These are phyloP conservation scores for Gnaphalium uliginosum DNA, from an alignment of 129 eudicot genomes.

Conservation along the genomic window DNA sequence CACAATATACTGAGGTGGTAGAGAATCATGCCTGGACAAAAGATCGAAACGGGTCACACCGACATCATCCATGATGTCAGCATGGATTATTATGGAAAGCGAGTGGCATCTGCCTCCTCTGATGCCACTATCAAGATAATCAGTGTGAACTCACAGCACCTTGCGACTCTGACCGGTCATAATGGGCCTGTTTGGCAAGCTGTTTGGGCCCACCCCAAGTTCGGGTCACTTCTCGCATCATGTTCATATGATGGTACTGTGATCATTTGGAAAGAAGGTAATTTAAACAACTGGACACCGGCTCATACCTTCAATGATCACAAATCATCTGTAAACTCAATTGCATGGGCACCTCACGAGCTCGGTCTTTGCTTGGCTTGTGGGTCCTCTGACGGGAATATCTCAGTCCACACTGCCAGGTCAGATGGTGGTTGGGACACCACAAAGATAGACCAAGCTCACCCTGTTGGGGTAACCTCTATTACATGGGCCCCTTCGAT, in stretches of 20 bases:
- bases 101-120: slow-evolving; percentile 44
- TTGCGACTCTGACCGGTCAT: slow-evolving; percentile 38
- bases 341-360: slow-evolving; percentile 44
- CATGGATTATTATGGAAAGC: slow-evolving; percentile 46
- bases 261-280: slow-evolving; percentile 40
- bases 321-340: slow-evolving; percentile 44
- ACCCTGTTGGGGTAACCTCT: slow-evolving; percentile 42
- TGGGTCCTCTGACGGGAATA: slow-evolving; percentile 40
- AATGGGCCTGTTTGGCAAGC: slow-evolving; percentile 45
- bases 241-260: slow-evolving; percentile 42
- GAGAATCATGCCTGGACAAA: slow-evolving; percentile 36
- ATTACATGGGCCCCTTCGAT: slow-evolving; percentile 46
- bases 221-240: slow-evolving; percentile 41
- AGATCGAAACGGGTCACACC: slow-evolving; percentile 42
- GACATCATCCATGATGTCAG: slow-evolving; percentile 41
- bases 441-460: slow-evolving; percentile 42
- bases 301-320: slow-evolving; percentile 39
- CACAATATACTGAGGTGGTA: slow-evolving; percentile 7
- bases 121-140: slow-evolving; percentile 36
- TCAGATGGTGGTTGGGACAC: slow-evolving; percentile 47
- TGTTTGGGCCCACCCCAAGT: slow-evolving; percentile 42
- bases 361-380: slow-evolving; percentile 41
- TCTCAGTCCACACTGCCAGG: slow-evolving; percentile 42
- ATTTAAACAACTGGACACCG: slow-evolving; percentile 28
- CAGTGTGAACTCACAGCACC: slow-evolving; percentile 32